Evolutionary conservation across 163 green algal genomes (phyloP), one percentile per base, ranked within the genome.

Genomic region (Trebouxiophyceae sp.): DNA sequence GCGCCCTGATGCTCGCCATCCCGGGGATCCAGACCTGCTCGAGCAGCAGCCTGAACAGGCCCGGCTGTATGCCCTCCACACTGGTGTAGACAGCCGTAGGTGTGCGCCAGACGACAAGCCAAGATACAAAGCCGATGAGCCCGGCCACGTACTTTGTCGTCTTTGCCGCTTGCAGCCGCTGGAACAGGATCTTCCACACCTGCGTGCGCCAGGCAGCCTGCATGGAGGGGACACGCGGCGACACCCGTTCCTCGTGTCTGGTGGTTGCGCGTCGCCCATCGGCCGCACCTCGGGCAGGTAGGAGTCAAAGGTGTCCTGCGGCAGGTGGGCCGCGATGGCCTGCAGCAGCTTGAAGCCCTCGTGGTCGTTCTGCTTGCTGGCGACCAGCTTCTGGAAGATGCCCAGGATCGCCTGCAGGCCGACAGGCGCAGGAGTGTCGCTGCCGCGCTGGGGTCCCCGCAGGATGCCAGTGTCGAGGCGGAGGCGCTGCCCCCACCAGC

Each of bases 321-420:
- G 76, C 33, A 96, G 60, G 45, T 76, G 60, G 67, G 87, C 70
- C 57, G 92, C 77, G 33, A 97, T 65, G 12, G 81, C 80, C 61
- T 89, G 81, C 28, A 98, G 71, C n/a, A 99, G 84, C 32, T 76
- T 71, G 63, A 98, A 96, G 62, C 88, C 93, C 62, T 97, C 82
- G 55, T 96, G 86, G 75, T 96, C 87, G 45, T 89, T 80, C 23
- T 80, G 73, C 56, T 89, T 92, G 68, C 65, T 84, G 47, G 87
- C 80, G 8, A 96, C 63, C 47, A 98, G 81, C 80, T 97, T 96
- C 77, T 97, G 85, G 67, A 93, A 92, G 3, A 94, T 81, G 27
- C 87, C 88, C 57, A 95, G 76, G 56, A 95, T 69, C 23, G 62
- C 60, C 57, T 68, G 62, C 47, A n/a, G n/a, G n/a, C n/a, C n/a